These are phyloP conservation scores for Ordospora colligata DNA, from an alignment of 371 early-diverging fungal species.

Conservation along the genomic window DNA sequence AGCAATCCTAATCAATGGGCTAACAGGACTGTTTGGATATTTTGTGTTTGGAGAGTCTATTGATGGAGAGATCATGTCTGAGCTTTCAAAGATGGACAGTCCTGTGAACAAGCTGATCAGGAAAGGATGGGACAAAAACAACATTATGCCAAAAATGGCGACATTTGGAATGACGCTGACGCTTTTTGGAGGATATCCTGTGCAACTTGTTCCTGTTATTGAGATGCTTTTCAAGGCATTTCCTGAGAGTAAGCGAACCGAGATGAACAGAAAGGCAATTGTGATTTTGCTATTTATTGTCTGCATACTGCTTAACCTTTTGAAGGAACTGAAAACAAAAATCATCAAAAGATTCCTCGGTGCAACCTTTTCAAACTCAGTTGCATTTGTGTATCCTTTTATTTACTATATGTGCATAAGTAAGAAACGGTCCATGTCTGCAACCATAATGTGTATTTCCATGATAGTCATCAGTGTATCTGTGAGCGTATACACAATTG, in stretches of 20 bases:
- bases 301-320: not conserved
- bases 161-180: slow-evolving; percentile 11
- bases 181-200: slow-evolving; percentile 14
- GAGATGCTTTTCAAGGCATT: slow-evolving; percentile 15
- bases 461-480: not conserved
- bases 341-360: slow-evolving; percentile 22
- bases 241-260: slow-evolving; percentile 1
- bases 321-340: slow-evolving; percentile 21
- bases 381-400: slow-evolving; percentile 29
- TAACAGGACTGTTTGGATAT: slow-evolving; percentile 49
- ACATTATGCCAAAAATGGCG: slow-evolving; percentile 19
- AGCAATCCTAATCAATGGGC: slow-evolving; percentile 39
- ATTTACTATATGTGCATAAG: not conserved
- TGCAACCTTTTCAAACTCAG: slow-evolving; percentile 20
- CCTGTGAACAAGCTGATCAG: not conserved
- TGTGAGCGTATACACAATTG: slow-evolving; percentile 2
- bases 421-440: not conserved
- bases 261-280: not conserved
- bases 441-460: not conserved
- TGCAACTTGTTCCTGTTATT: slow-evolving; percentile 9
- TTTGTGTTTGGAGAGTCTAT: slow-evolving; percentile 13
- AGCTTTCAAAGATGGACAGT: not conserved
- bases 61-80: slow-evolving; percentile 1
- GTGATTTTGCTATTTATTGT: not conserved
- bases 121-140: slow-evolving; percentile 7